Base-by-base conservation (phyloP, 176 grass and related monocot species). In the Pontederia paniculata region DNA sequence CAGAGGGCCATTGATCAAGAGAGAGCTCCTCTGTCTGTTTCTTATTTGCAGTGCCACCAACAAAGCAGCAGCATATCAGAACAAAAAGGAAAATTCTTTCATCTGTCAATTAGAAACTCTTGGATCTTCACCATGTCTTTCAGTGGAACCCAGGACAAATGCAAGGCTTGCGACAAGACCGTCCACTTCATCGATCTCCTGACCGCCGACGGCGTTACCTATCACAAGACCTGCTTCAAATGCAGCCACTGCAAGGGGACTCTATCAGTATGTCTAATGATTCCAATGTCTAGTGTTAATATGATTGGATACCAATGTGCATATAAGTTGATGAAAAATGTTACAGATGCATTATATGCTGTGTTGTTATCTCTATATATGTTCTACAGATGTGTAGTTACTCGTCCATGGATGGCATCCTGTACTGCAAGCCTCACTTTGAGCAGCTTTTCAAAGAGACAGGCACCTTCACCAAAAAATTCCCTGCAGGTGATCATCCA, bases 401-500 rank as follows among this genome's bases (percentile, higher is more conserved):
- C 31, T 95, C 85, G 46, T 95, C 89, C 72, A 95, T 95, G 89
- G 89, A 95, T 55, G 89, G 89, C 1, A 81, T 95, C 37, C 85
- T 95, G 20, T 95, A 95, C 70, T 95, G 89, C 70, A 95, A 95
- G 73, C 80, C 89, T 58, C 89, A 95, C 63, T 95, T 95, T 54
- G 89, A 95, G 85, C 89, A 95, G 73, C 85, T 95, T 62, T 95
- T 95, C 76, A 95, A 95, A 76, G 89, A 95, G 70, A 95, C 85
- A 3, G 89, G 89, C 57, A 85, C 78, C 45, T 95, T 95, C 73
- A 80, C 78, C 14, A 95, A 95, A 75, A 95, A 95, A 62, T 95
- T 95, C 42, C 67, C 41, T 47, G 28, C 44, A 56, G 62, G 53
- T 55, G 13, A 14, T 11, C 0, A 21, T 54, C n/a, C 6, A 17